Conservation (phyloP, 225 moss, liverwort and hornwort genomes). For the Sphagnum tenellum region DNA sequence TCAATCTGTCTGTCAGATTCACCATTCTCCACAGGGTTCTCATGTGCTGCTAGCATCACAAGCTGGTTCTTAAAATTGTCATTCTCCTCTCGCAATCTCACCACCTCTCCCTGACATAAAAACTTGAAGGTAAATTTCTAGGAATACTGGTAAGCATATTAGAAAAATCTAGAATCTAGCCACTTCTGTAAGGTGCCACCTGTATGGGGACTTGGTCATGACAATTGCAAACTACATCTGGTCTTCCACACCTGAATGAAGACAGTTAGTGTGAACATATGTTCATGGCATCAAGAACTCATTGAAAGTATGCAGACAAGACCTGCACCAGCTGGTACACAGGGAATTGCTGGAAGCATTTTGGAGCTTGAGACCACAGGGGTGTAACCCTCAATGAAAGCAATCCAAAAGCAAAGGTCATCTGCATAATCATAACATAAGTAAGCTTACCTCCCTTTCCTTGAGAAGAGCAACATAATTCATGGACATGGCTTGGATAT, state of each 20-base stretch:
- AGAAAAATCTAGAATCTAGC: background rate
- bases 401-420: too few species aligned
- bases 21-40: conserved; percentile 14
- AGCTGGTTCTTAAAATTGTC: conserved; percentile 45
- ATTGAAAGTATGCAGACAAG: background rate
- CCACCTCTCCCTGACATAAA: conserved; percentile 44
- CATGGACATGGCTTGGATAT: conserved; percentile 33
- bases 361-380: too few species aligned
- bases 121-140: background rate
- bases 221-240: background rate
- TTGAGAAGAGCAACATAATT: conserved; percentile 53
- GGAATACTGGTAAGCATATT: background rate
- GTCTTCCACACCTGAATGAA: background rate
- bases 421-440: too few species aligned
- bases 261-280: background rate
- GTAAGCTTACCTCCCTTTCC: conserved; percentile 56
- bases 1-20: conserved; percentile 11
- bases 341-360: too few species aligned
- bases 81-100: conserved; percentile 49
- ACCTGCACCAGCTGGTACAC: too few species aligned
- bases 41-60: conserved; percentile 11
- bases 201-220: background rate
- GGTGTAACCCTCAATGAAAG: too few species aligned
- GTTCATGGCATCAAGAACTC: background rate
- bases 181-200: background rate